Conservation (phyloP, 169 alveolate species). For the Eimeria necatrix region DNA sequence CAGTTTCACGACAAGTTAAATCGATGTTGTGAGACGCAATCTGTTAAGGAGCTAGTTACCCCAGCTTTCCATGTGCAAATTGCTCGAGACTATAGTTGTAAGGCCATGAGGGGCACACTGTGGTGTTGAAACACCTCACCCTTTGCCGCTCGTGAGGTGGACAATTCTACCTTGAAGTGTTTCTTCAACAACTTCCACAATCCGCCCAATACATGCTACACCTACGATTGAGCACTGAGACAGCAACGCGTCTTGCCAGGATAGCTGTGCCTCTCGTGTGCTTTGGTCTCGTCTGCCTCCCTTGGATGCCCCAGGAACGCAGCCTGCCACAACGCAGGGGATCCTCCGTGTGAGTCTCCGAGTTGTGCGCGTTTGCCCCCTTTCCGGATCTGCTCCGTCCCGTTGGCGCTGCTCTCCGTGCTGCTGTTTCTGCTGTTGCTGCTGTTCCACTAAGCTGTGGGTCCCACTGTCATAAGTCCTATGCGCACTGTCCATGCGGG, state of each 20-base stretch:
- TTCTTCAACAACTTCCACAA: constrained; percentile 98
- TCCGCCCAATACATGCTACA: constrained; percentile 87
- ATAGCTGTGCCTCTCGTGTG: not conserved
- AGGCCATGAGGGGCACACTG: not conserved
- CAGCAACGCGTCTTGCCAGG: constrained; percentile 75
- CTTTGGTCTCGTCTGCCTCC: constrained; percentile 85
- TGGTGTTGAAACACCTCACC: constrained; percentile 42
- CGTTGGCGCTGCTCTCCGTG: constrained; percentile 45
- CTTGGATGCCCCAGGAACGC: constrained; percentile 86
- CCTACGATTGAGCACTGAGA: constrained; percentile 86
- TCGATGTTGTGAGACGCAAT: not conserved
- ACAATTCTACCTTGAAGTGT: constrained; percentile 96
- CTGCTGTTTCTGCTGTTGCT: constrained; percentile 13
- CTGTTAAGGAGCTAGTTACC: not conserved
- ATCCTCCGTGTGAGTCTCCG: not conserved
- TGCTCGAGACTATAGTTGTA: not conserved
- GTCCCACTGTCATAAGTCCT: too few species aligned
- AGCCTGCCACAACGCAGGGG: constrained; percentile 80
- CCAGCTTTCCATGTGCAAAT: not conserved
- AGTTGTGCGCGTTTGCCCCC: too few species aligned
- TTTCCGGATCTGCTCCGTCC: too few species aligned
- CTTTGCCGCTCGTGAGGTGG: constrained; percentile 86
- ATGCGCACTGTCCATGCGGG: too few species aligned
- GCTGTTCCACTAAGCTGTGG: not conserved
- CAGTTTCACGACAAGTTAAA: not conserved